Evolutionary conservation across 2,329 filamentous ascomycete genomes (phyloP), one percentile per base, ranked within the genome.

Genomic region (Xylariaceae sp.): DNA sequence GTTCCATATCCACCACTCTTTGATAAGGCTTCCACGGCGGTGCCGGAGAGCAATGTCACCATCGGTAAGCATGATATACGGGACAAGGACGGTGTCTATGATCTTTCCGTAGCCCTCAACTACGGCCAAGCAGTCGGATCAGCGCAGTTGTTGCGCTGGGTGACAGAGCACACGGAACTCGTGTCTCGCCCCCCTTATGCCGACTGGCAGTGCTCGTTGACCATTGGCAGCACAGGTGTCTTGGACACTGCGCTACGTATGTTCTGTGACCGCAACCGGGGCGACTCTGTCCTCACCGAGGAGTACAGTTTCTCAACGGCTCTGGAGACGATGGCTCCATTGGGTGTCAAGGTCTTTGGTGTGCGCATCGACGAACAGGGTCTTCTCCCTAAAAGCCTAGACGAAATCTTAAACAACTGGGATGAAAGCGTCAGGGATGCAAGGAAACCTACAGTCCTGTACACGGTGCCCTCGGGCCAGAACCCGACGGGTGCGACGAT

Each of bases 121-220:
- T 99, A 99, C 73, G 91, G 90, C 29, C 92, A 96, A 76, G 88
- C 92, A 7, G 87, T 87, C 16, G 95, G 95, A 16, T 86, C 91
- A 9, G 89, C 92, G 3, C 95, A 96, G 76, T 81, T 99, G 73
- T 79, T 97, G 61, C 87, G 95, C 58, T 98, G 90, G 77, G 82
- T 98, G 47, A 96, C 93, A 0, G 95, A 99, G 78, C 95, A 98
- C 76, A 96, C 93, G 0, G 94, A 99, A 76, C 86, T 98, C 53
- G 87, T 96, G 14, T 91, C 92, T 74, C 82, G 86, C 60, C 93
- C 94, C 14, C 91, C 91, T 0, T 98, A 98, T 72, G 83, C 87
- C 16, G 93, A 99, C 77, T 99, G 95, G 95, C 82, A 85, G 63
- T 91, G 91, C 67, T 88, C 87, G 52, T 82, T 97, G 78, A 93